These are phyloP conservation scores for Candida sp. DNA, from an alignment of 1,139 yeast species.

Conservation along the genomic window DNA sequence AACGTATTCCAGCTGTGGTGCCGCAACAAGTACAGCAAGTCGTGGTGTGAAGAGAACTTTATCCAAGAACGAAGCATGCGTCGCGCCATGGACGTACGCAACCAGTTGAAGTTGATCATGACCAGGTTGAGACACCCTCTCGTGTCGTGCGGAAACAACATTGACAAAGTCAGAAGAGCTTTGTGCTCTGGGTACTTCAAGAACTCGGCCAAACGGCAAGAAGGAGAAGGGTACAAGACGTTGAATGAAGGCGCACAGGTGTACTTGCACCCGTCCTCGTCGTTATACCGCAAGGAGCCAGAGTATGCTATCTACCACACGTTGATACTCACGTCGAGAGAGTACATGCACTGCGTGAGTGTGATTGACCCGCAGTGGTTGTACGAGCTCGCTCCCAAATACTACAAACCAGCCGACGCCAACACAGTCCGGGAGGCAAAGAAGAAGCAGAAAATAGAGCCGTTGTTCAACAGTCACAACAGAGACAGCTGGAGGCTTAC, in stretches of 20 bases:
- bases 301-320: slow-evolving; percentile 89
- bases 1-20: slow-evolving; percentile 86
- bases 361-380: slow-evolving; percentile 87
- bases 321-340: slow-evolving; percentile 78
- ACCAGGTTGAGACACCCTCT: slow-evolving; percentile 54
- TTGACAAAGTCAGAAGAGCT: slow-evolving; percentile 70
- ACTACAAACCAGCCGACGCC: slow-evolving; percentile 67
- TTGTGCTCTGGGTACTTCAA: slow-evolving; percentile 89
- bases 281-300: slow-evolving; percentile 73
- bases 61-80: slow-evolving; percentile 81
- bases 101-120: slow-evolving; percentile 71
- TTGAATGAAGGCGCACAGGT: slow-evolving; percentile 76
- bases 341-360: slow-evolving; percentile 91
- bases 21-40: slow-evolving; percentile 57
- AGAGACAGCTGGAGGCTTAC: slow-evolving; percentile 51
- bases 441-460: slow-evolving; percentile 58
- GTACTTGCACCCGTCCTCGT: slow-evolving; percentile 87
- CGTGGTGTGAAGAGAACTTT: slow-evolving; percentile 85
- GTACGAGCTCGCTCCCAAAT: slow-evolving; percentile 84
- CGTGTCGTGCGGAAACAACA: slow-evolving; percentile 62
- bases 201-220: slow-evolving; percentile 80
- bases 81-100: slow-evolving; percentile 79
- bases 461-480: slow-evolving; percentile 49
- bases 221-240: slow-evolving; percentile 73
- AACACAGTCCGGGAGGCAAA: slow-evolving; percentile 31